These are phyloP conservation scores for Gypsophila paniculata DNA, from an alignment of 179 eudicot genomes.

Conservation along the genomic window DNA sequence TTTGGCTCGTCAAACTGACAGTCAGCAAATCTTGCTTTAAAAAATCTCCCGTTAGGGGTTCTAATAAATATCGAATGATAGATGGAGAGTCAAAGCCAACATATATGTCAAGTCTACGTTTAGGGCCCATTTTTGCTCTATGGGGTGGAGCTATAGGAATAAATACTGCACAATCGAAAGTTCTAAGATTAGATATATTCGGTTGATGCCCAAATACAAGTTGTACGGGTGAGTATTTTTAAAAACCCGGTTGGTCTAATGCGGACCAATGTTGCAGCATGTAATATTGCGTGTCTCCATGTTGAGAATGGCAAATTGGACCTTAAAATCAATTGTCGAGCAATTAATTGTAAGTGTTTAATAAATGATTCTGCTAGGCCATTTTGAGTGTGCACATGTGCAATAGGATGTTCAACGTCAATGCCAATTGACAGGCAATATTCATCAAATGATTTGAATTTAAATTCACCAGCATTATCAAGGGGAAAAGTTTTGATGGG, in stretches of 20 bases:
- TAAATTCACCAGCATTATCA: too few relatives aligned
- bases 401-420: slow-evolving; percentile 3
- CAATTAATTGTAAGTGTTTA: slow-evolving; percentile 8
- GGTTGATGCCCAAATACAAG: slow-evolving; percentile 1
- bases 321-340: slow-evolving; percentile 12
- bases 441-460: slow-evolving; percentile 14
- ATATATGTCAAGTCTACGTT: slow-evolving; percentile 8
- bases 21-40: not conserved
- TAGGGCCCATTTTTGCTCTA: not conserved
- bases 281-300: slow-evolving; percentile 20
- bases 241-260: not conserved
- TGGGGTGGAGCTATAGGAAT: slow-evolving; percentile 8
- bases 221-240: not conserved
- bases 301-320: slow-evolving; percentile 10
- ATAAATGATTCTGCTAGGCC: slow-evolving; percentile 5
- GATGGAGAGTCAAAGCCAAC: not conserved
- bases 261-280: slow-evolving; percentile 6
- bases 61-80: not conserved
- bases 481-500: too few relatives aligned
- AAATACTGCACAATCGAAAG: slow-evolving; percentile 10
- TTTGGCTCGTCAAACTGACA: not conserved
- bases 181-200: not conserved
- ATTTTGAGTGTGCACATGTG: slow-evolving; percentile 19
- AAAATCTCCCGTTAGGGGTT: not conserved
- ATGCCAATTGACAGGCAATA: slow-evolving; percentile 16